Evolutionary conservation across 2,329 filamentous ascomycete genomes (phyloP).

Genomic region (Aspergillus versicolor): DNA sequence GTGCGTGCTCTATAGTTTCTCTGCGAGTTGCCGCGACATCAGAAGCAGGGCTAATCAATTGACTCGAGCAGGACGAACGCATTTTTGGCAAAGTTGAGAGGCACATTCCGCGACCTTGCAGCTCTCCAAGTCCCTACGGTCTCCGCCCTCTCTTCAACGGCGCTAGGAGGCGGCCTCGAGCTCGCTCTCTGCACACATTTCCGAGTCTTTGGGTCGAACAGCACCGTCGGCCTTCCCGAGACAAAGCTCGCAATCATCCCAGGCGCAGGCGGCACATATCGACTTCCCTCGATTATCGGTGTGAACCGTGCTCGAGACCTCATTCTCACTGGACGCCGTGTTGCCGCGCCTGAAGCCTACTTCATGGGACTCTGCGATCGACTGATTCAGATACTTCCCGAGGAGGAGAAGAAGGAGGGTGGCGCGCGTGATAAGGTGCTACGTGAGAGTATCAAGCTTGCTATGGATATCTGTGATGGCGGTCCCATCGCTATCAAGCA

Average conservation of each 20-base stretch:
- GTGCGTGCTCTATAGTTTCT: conserved; percentile 49
- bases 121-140: conserved; percentile 85
- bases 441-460: conserved; percentile 73
- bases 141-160: conserved; percentile 78
- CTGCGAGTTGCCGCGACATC: not conserved
- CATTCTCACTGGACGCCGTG: conserved; percentile 83
- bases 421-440: conserved; percentile 67
- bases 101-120: conserved; percentile 71
- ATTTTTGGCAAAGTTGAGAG: conserved; percentile 76
- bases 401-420: conserved; percentile 52
- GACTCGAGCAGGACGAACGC: conserved; percentile 63
- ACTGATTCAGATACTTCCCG: conserved; percentile 73
- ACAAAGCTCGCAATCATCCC: conserved; percentile 92
- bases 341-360: conserved; percentile 81
- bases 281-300: conserved; percentile 80
- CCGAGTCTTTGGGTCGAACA: conserved; percentile 79
- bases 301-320: conserved; percentile 80
- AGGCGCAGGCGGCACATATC: conserved; percentile 88
- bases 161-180: conserved; percentile 91
- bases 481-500: conserved; percentile 80
- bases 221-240: conserved; percentile 80
- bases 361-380: conserved; percentile 87
- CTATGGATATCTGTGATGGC: conserved; percentile 82
- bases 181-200: conserved; percentile 86
- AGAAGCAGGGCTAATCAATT: not conserved